These are phyloP conservation scores for Brassica balearica DNA, from an alignment of 441 rosid genomes.

Conservation along the genomic window DNA sequence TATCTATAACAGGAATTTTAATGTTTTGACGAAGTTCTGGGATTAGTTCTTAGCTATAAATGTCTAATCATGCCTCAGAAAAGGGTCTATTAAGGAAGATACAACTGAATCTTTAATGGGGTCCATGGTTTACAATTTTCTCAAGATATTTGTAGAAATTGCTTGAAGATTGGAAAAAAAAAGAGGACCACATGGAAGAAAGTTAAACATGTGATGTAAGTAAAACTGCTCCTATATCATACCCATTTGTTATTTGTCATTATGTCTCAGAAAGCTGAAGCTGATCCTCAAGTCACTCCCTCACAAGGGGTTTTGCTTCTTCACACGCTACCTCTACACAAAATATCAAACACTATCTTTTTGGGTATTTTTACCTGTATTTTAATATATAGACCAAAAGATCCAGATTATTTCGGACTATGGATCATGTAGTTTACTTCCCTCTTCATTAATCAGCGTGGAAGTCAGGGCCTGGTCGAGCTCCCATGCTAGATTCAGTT, in stretches of 20 bases:
- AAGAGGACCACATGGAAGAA: conserved; percentile 41
- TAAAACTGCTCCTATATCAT: conserved; percentile 36
- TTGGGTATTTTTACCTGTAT: not conserved
- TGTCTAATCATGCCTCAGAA: conserved; percentile 41
- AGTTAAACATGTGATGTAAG: conserved; percentile 46
- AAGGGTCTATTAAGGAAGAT: conserved; percentile 44
- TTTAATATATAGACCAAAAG: not conserved
- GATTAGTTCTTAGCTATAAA: conserved; percentile 37
- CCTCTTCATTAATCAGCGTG: not conserved
- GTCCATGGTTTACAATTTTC: conserved; percentile 39
- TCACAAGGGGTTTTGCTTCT: conserved; percentile 46
- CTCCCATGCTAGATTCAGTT: not conserved
- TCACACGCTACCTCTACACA: conserved; percentile 45
- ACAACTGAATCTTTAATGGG: conserved; percentile 50
- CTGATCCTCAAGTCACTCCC: conserved; percentile 47
- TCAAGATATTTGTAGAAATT: conserved; percentile 37
- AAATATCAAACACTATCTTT: conserved; percentile 43
- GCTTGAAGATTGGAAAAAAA: conserved; percentile 44
- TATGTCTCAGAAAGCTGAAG: conserved; percentile 48
- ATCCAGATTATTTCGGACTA: not conserved
- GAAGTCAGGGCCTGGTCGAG: not conserved
- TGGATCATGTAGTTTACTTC: conserved; percentile 1
- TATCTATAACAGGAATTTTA: conserved; percentile 38
- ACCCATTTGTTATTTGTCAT: conserved; percentile 47
- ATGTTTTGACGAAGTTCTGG: conserved; percentile 33